phyloP scores from a whole-genome alignment of 306 rosid species.

The Neltuma alba region DNA sequence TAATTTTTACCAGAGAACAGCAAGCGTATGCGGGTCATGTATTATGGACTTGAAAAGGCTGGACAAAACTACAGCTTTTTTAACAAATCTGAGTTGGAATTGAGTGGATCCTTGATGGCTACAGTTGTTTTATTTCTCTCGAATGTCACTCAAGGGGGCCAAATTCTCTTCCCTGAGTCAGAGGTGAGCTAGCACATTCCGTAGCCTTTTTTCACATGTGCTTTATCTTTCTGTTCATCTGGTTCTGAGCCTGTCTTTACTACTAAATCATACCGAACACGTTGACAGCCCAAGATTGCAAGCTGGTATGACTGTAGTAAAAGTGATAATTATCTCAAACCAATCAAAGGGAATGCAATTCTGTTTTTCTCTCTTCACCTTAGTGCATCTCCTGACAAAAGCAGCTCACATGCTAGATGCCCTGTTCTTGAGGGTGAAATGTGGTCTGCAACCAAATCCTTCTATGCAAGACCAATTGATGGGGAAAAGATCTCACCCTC shows the following conservation, averaged over 20 bases:
- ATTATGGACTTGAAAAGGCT: slow-evolving; percentile 45
- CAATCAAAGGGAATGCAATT: slow-evolving; percentile 78
- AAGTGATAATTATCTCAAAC: slow-evolving; percentile 48
- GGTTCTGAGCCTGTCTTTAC: slow-evolving; percentile 8
- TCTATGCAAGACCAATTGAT: slow-evolving; percentile 49
- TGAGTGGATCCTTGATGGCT: slow-evolving; percentile 63
- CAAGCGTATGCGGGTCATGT: slow-evolving; percentile 61
- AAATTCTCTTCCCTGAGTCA: slow-evolving; percentile 66
- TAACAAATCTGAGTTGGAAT: slow-evolving; percentile 49
- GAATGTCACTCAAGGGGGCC: slow-evolving; percentile 64
- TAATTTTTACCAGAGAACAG: slow-evolving; percentile 56
- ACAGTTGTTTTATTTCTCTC: slow-evolving; percentile 83
- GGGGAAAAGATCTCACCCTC: slow-evolving; percentile 34
- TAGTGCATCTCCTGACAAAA: slow-evolving; percentile 59
- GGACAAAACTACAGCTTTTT: slow-evolving; percentile 41
- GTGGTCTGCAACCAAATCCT: slow-evolving; percentile 73
- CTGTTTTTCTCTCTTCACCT: slow-evolving; percentile 68
- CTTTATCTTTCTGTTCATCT: background rate
- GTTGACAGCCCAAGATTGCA: slow-evolving; percentile 50
- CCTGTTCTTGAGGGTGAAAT: slow-evolving; percentile 72
- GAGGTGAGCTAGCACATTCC: slow-evolving; percentile 47
- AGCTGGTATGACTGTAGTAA: slow-evolving; percentile 55
- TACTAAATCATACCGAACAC: slow-evolving; percentile 19
- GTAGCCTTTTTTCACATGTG: background rate
- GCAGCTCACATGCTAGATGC: slow-evolving; percentile 69